These are phyloP conservation scores for Tricholomella constricta DNA, from an alignment of 768 basidiomycete species.

Conservation along the genomic window DNA sequence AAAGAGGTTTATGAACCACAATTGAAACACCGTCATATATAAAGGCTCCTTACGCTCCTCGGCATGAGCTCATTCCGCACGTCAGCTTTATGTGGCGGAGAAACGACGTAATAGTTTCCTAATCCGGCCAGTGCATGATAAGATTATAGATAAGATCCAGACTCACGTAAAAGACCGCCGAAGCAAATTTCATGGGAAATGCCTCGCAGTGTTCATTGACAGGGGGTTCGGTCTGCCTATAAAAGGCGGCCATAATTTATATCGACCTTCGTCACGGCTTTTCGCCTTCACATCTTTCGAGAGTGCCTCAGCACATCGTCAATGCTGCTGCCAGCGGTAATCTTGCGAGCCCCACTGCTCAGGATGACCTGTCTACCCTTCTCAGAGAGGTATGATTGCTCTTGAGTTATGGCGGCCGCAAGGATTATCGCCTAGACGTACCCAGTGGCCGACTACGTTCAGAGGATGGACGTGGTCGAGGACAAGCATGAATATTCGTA, in stretches of 20 bases:
- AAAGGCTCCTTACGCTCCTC: not conserved
- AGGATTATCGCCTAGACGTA: constrained; percentile 34
- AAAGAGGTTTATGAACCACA: not conserved
- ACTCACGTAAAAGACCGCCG: no score
- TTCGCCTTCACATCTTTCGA: not conserved
- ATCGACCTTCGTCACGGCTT: no score
- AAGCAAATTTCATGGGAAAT: no score
- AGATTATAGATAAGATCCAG: not conserved
- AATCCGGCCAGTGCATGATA: no score
- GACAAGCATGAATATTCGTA: not conserved
- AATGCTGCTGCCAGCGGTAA: constrained; percentile 23
- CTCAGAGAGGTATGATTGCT: constrained; percentile 9
- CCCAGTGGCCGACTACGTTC: not conserved
- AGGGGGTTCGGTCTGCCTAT: no score
- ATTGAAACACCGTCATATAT: not conserved
- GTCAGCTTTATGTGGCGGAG: no score
- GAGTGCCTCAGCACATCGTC: not conserved
- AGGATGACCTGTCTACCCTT: constrained; percentile 17
- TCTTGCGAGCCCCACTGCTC: constrained; percentile 30
- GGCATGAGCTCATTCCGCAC: no score
- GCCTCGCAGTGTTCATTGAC: no score
- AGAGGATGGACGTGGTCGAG: not conserved
- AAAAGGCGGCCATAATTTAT: no score
- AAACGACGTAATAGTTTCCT: no score
- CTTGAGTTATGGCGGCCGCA: constrained; percentile 43